Conservation (phyloP, 768 basidiomycete genomes). For the Lactifluus subvellereus region DNA sequence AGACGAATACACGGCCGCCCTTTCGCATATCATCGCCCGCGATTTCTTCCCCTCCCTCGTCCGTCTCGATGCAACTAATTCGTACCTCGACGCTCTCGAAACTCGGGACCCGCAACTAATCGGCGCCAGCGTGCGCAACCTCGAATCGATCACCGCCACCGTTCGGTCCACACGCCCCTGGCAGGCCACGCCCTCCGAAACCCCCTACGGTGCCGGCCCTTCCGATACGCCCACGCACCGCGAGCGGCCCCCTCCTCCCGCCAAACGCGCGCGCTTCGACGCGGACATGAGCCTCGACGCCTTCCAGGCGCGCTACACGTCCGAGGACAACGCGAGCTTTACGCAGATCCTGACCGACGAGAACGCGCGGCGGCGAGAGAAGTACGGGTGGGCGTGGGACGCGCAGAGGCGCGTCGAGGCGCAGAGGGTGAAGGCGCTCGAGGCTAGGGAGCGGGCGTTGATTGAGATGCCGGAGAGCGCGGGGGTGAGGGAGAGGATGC, state of each 20-base stretch:
- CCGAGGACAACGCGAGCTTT: constrained; percentile 97
- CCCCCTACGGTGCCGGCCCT: constrained; percentile 55
- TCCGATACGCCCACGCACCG: constrained; percentile 60
- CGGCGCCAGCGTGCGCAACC: constrained; percentile 63
- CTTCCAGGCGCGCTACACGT: constrained; percentile 91
- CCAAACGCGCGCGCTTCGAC: constrained; percentile 58
- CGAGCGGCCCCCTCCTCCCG: constrained; percentile 29
- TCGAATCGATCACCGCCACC: constrained; percentile 57
- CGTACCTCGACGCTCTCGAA: constrained; percentile 74
- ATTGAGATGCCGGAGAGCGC: constrained; percentile 46
- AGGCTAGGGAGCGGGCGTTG: constrained; percentile 62
- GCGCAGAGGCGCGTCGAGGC: constrained; percentile 78
- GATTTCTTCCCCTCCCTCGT: constrained; percentile 97
- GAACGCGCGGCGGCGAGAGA: constrained; percentile 74
- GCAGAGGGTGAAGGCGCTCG: constrained; percentile 58
- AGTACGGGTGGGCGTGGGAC: constrained; percentile 91
- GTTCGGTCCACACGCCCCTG: constrained; percentile 31
- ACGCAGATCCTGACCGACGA: constrained; percentile 88
- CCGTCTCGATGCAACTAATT: constrained; percentile 83
- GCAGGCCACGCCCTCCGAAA: constrained; percentile 48
- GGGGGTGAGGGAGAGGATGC: constrained; percentile 63
- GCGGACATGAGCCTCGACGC: constrained; percentile 63
- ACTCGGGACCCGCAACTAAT: constrained; percentile 75
- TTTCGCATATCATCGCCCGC: constrained; percentile 89
- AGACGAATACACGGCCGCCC: constrained; percentile 88